phyloP scores from a whole-genome alignment of 2,329 filamentous ascomycete genomes.

The Microdochium paspali region DNA sequence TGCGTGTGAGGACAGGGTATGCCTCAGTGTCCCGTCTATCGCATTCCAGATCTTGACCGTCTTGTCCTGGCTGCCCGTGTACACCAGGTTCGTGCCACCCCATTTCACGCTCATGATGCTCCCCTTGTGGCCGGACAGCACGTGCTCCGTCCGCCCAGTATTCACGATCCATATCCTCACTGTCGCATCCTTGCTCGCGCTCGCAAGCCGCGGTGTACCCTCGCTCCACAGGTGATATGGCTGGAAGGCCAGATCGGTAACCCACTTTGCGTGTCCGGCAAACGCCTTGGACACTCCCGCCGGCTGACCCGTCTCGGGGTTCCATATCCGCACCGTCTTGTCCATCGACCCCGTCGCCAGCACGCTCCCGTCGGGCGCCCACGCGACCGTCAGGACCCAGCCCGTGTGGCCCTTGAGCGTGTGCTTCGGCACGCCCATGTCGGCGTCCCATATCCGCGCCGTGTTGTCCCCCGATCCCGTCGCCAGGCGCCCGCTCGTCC shows the following conservation, averaged over 20 bases:
- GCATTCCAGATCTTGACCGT: conserved; percentile 87
- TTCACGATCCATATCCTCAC: conserved; percentile 81
- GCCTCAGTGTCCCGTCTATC: conserved; percentile 65
- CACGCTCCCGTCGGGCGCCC: conserved; percentile 72
- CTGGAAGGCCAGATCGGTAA: conserved; percentile 84
- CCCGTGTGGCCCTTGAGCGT: conserved; percentile 81
- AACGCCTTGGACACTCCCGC: conserved; percentile 51
- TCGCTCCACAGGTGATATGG: conserved; percentile 76
- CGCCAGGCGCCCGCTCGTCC: conserved; percentile 65
- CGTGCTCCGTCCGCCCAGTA: conserved; percentile 67
- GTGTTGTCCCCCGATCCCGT: conserved; percentile 89
- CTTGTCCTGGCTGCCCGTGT: conserved; percentile 84
- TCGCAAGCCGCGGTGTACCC: conserved; percentile 72
- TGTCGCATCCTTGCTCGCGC: conserved; percentile 82
- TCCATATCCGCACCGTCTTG: conserved; percentile 83
- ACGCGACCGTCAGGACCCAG: conserved; percentile 83
- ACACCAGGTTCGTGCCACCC: conserved; percentile 82
- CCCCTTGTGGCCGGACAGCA: conserved; percentile 80
- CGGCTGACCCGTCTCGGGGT: conserved; percentile 69
- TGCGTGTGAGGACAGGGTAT: conserved; percentile 72
- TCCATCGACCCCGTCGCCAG: conserved; percentile 92
- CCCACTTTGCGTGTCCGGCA: conserved; percentile 83
- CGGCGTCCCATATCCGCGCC: conserved; percentile 87
- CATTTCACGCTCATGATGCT: conserved; percentile 87
- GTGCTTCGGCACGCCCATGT: conserved; percentile 80